Evolutionary conservation across 306 rosid genomes (phyloP), one percentile per base, ranked within the genome.

Genomic region (Cajanus cajan): DNA sequence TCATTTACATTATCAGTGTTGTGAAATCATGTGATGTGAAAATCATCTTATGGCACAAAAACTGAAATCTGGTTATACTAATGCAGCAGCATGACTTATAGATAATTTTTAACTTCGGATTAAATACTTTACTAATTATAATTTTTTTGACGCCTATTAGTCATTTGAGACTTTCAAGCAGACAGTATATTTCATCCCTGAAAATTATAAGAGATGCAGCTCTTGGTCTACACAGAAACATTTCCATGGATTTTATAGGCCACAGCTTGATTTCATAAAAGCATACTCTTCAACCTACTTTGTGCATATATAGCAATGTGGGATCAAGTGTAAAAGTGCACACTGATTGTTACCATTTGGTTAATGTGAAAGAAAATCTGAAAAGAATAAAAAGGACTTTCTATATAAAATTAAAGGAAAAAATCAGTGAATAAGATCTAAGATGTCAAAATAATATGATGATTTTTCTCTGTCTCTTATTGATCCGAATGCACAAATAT

Each of bases 321-420:
- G 45, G 21, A 74, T 74, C 84, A 55, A 74, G 54, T 55, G 22
- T 16, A 59, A 18, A 73, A 57, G 71, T 66, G 55, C 33, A 44
- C 69, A 66, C 4, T 24, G 8, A 2, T 55, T 39, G 61, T 61
- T 14, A 13, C 28, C 45, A 73, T 45, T 13, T 66, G 8, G 8
- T 31, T 43, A 33, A 21, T 16, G 76, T 18, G 50, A 34, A 47
- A 45, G 39, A 14, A 71, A 34, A 31, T 6, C 2, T 7, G 33
- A 19, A 61, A 36, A 71, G 18, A 36, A 1, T 13, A n/a, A n/a
- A n/a, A n/a, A n/a, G 41, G 65, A 21, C 39, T 22, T 13, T 22
- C 13, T 13, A 21, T 67, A 39, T 19, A 19, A n/a, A 28, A 37
- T 54, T 9, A 2, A 48, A 4, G 7, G 16, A 5, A 51, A 1